Evolutionary conservation across 306 rosid species (phyloP), one percentile per base, ranked within the genome.

Genomic region (Vigna radiata): DNA sequence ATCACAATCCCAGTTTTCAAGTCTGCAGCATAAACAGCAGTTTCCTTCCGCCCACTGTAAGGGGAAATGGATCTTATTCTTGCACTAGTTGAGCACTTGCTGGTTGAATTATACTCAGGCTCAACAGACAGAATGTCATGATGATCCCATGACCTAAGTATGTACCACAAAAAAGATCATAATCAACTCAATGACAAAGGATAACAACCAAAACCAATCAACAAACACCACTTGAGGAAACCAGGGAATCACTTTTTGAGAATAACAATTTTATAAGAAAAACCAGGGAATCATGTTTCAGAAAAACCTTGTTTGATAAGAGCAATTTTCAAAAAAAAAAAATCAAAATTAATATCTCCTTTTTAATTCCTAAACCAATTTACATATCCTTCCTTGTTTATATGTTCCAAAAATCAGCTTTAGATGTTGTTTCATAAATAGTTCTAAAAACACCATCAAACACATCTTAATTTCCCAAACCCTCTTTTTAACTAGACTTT

Each of bases 121-220:
- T 87, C 77, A 48, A 94, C 95, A 16, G 89, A 85, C 27, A 94
- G 87, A 83, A 94, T 56, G 72, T 94, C 98, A 48, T 89, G 98
- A 88, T 92, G 98, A 87, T 94, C 98, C 97, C 98, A 94, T 41
- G 96, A 88, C 98, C 98, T 93, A 68, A 29, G 18, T 59, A 73
- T 31, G 31, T 69, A 25, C 23, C 44, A 39, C 37, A 13, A 68
- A 18, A 75, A 61, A 43, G 19, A 53, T 82, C 69, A 19, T 18
- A 46, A 82, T 55, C 52, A 77, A 58, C 39, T 49, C 64, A 65
- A 54, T 13, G 21, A 17, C 64, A 58, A 18, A 18, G 25, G 9
- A 77, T 21, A 12, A 70, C 17, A 21, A 73, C 70, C 59, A 75
- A 43, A 81, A 12, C 31, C 0, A 66, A 49, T 75, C 37, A 60